phyloP scores from a whole-genome alignment of 805 yeast genomes.

The Kuraishia ogatae region DNA sequence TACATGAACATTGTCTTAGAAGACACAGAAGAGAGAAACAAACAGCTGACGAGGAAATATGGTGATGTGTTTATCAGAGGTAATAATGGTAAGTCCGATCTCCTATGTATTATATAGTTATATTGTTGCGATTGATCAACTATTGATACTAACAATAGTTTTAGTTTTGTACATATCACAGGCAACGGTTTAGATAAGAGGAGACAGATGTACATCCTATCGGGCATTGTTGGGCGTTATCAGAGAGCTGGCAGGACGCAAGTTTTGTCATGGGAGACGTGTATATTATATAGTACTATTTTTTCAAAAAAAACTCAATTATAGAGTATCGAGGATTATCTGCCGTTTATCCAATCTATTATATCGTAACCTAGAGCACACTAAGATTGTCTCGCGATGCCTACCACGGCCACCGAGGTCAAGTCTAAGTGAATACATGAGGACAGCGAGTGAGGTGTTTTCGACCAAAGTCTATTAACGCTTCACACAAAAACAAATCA shows the following conservation, averaged over 20 bases:
- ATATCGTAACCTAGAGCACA: too few relatives aligned
- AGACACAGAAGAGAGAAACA: slow-evolving; percentile 58
- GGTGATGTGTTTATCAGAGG: slow-evolving; percentile 86
- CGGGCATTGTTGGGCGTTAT: background rate
- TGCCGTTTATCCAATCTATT: too few relatives aligned
- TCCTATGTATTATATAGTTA: background rate
- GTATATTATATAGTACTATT: background rate
- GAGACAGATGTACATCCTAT: background rate
- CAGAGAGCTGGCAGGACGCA: background rate
- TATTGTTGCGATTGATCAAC: background rate
- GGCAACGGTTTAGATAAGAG: background rate
- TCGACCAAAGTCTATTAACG: too few relatives aligned
- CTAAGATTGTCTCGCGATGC: too few relatives aligned
- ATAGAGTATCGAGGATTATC: too few relatives aligned
- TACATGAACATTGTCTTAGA: slow-evolving; percentile 92
- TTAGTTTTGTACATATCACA: slow-evolving; percentile 3
- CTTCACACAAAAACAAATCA: too few relatives aligned
- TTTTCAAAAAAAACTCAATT: background rate
- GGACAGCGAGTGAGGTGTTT: background rate
- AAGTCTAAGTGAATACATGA: background rate
- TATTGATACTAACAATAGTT: background rate
- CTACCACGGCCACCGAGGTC: too few relatives aligned
- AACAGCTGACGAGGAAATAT: slow-evolving; percentile 38
- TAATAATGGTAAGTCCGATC: slow-evolving; percentile 63
- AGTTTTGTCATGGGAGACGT: background rate